Conservation (phyloP, 1,284 basidiomycete species). For the Cutaneotrichosporon arboriforme region DNA sequence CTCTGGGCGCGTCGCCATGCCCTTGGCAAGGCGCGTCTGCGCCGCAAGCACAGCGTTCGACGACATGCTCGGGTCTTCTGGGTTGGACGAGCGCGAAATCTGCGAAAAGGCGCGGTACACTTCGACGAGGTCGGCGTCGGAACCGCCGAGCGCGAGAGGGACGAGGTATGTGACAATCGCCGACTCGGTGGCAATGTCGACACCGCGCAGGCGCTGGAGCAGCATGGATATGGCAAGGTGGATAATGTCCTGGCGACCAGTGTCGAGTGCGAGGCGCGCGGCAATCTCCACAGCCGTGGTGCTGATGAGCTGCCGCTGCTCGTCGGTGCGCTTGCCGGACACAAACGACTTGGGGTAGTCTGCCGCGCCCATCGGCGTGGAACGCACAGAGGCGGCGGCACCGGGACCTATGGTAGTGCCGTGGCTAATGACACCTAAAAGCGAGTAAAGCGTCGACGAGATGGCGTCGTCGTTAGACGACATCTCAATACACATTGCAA, state of each 20-base stretch:
- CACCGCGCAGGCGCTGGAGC: constrained; percentile 75
- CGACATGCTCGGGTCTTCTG: constrained; percentile 75
- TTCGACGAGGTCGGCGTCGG: constrained; percentile 72
- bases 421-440: constrained; percentile 85
- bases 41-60: constrained; percentile 85
- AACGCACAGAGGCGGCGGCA: constrained; percentile 22
- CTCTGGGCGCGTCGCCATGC: constrained; percentile 63
- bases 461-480: constrained; percentile 83
- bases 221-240: constrained; percentile 86
- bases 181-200: constrained; percentile 79
- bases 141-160: constrained; percentile 74
- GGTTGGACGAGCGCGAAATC: constrained; percentile 77
- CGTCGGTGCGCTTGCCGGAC: constrained; percentile 56
- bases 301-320: constrained; percentile 75
- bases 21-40: constrained; percentile 78
- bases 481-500: constrained; percentile 83
- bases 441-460: constrained; percentile 92
- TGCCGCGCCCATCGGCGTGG: constrained; percentile 12
- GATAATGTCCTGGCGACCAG: constrained; percentile 76
- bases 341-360: constrained; percentile 6
- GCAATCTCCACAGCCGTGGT: constrained; percentile 88
- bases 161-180: constrained; percentile 88
- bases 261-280: constrained; percentile 73
- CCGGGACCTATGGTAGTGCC: constrained; percentile 48
- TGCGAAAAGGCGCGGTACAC: constrained; percentile 77